These are phyloP conservation scores for Emericellopsis terricola DNA, from an alignment of 495 filamentous ascomycete species.

Conservation along the genomic window DNA sequence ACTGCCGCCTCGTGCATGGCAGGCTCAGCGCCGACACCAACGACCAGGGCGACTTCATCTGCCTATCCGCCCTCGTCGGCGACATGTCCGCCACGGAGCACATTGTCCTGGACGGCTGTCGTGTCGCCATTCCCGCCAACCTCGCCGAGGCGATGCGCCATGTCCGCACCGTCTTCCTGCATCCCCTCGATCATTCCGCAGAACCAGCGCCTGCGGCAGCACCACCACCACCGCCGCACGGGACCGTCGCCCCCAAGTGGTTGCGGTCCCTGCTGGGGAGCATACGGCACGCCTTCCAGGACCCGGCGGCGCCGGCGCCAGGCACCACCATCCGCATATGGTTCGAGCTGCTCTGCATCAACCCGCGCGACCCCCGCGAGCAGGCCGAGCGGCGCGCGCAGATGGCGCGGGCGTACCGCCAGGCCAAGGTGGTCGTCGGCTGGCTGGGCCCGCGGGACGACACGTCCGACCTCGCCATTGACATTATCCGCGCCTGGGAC, in stretches of 20 bases:
- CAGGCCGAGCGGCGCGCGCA: constrained; percentile 1
- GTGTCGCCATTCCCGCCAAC: neutral
- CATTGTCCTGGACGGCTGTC: constrained; percentile 1
- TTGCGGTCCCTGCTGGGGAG: constrained; percentile 1
- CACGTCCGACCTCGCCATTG: constrained; percentile 3
- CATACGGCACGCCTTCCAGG: constrained; percentile 1
- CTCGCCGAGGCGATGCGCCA: constrained; percentile 2
- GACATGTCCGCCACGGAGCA: constrained; percentile 3
- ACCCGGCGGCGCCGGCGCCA: neutral
- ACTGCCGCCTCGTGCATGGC: constrained; percentile 2
- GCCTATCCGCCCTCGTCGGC: constrained; percentile 3
- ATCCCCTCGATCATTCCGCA: neutral
- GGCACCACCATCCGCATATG: constrained; percentile 3
- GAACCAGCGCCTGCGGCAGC: neutral
- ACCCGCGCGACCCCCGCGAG: constrained; percentile 3
- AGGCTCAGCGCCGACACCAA: too few species aligned
- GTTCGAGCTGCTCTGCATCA: constrained; percentile 4
- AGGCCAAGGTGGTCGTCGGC: constrained; percentile 3
- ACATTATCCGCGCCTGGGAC: constrained; percentile 4
- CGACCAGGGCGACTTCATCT: constrained; percentile 2
- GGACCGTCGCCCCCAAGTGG: constrained; percentile 1
- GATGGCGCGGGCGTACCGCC: constrained; percentile 3
- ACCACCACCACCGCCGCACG: neutral
- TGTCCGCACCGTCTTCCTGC: constrained; percentile 2
- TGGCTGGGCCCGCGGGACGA: constrained; percentile 4